Evolutionary conservation across 495 filamentous ascomycete species (phyloP), one percentile per base, ranked within the genome.

Genomic region (Xeromyces bisporus): DNA sequence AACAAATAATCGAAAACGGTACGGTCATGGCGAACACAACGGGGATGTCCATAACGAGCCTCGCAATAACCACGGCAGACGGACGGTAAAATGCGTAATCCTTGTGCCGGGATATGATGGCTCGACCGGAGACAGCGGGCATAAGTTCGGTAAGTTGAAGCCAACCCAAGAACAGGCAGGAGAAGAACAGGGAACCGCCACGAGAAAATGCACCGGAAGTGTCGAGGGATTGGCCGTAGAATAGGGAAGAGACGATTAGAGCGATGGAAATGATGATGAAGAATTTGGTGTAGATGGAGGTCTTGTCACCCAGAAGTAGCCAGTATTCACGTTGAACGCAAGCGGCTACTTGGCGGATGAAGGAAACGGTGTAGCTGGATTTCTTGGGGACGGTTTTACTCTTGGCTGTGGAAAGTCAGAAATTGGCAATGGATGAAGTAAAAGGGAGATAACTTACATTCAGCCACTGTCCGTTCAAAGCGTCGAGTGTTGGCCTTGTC

Each of bases 51-150:
- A 69, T 57, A 7, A 83, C 48, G 7, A 81, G 68, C 28, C 75
- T 66, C 8, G 74, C 76, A 28, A 85, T 66, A 1, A 57, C 55
- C 28, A 82, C 73, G 25, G 79, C 79, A 28, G 75, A 78, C 1
- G 79, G 79, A 23, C 75, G 67, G 46, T 82, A 80, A 51, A 85
- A 82, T n/a, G 77, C 77, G 37, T 79, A 85, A 23, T 75, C 69
- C 27, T 70, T 67, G 42, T 81, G 75, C 15, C 73, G 57, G 8
- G 65, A 58, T 12, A 80, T 63, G n/a, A 81, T 71, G 7, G 48
- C 54, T 34, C 76, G 57, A 3, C 75, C 75, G 27, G 60, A 56
- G 6, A 79, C 67, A 27, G 80, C 74, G 20, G 71, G 72, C 60
- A 74, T 75, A 32, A 80, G 51, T 46, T 83, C 77, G 1, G 73